Base-by-base conservation (phyloP, 148 eudicot genomes). In the Fagopyrum esculentum region DNA sequence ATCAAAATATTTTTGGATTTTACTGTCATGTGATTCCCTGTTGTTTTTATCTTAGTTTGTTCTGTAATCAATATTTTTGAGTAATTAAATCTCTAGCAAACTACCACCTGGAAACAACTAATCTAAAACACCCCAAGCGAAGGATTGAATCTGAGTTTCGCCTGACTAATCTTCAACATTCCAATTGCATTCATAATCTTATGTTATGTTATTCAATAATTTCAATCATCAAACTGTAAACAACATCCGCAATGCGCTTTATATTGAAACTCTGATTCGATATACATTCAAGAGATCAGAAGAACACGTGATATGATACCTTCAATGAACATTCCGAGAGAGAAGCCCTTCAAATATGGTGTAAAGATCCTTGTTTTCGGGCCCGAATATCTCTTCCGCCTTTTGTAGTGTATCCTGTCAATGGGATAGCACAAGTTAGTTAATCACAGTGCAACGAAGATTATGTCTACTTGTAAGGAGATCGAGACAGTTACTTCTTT, bases 301-400 rank as follows among this genome's bases (percentile, higher is more conserved):
- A 59, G 64, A 59, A 11, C 64, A 59, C 29, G 43, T 13, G 15
- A 66, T 8, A 10, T 35, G 47, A 15, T 19, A 71, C 2, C 49
- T 77, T 87, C 83, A 93, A 6, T 89, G 90, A 29, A 74, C 72
- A 80, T 86, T 90, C 26, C 98, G 97, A 66, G 84, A 81, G 70
- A 95, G 86, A 57, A 95, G 80, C 17, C 98, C 94, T 86, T 90
- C 97, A 48, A 95, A 95, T 22, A 87, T 79, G 61, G 84, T 79
- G 69, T 85, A 92, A 8, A 95, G 81, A 71, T 95, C 98, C 87
- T 87, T 90, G 82, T 95, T 95, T 61, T 90, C 92, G 5, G 91
- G 86, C 16, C 98, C 98, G 13, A 95, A 95, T 44, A 95, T 92
- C 78, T 89, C 96, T 78, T 90, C 94, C 4, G 98, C 98, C 81